Percentiles rank a stretch among this genome's conserved stretches.
Evolutionary conservation across 129 eudicot species (phyloP).

Genomic region (Ambrosia artemisiifolia): DNA sequence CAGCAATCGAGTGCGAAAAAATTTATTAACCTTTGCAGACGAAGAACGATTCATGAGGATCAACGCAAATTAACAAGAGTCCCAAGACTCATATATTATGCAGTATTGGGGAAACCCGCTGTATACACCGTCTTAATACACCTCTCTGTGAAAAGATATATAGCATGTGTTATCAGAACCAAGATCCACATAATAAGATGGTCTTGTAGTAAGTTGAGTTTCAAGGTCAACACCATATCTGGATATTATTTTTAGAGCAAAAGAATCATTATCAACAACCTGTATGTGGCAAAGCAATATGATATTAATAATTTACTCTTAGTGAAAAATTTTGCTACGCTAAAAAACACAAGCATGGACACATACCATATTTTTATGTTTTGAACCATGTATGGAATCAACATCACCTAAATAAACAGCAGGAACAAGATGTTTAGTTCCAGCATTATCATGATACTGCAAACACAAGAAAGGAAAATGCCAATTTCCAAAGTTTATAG

Average conservation of each 20-base stretch:
- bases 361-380: constrained; percentile 60
- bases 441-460: constrained; percentile 64
- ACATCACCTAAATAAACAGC: constrained; percentile 82
- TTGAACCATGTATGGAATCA: constrained; percentile 53
- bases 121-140: constrained; percentile 78
- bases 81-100: not conserved
- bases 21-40: no score
- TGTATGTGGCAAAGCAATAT: constrained; percentile 31
- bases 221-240: constrained; percentile 28
- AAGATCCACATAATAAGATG: constrained; percentile 84
- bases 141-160: constrained; percentile 91
- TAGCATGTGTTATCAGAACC: constrained; percentile 99
- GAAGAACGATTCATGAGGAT: no score
- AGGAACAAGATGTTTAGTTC: constrained; percentile 63
- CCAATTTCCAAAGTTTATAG: constrained; percentile 56
- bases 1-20: no score
- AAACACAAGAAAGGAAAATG: constrained; percentile 74
- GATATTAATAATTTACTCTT: constrained; percentile 1
- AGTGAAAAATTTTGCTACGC: not conserved
- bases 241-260: constrained; percentile 42
- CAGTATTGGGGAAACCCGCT: constrained; percentile 85
- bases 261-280: constrained; percentile 55
- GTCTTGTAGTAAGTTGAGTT: constrained; percentile 37
- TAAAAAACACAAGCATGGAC: constrained; percentile 9
- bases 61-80: no score